Evolutionary conservation across 441 rosid species (phyloP).

Genomic region (Omphalea diandra): DNA sequence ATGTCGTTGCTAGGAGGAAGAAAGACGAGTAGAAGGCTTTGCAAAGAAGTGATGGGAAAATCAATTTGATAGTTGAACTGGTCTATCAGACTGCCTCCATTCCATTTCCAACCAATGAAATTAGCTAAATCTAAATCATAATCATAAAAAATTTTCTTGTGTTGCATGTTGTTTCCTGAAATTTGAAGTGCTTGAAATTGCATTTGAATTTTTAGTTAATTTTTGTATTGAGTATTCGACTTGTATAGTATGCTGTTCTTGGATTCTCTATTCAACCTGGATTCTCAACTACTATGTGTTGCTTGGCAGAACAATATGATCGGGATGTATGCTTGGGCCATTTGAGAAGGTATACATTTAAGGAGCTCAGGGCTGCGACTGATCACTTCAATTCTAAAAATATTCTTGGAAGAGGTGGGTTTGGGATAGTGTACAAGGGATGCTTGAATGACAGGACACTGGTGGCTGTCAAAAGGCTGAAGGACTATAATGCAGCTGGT

Average conservation of each 20-base stretch:
- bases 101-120: neutral
- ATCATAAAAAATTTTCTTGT: neutral
- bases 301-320: constrained; percentile 77
- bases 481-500: constrained; percentile 77
- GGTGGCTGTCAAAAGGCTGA: constrained; percentile 95
- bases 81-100: neutral
- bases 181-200: neutral
- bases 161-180: neutral
- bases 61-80: neutral
- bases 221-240: neutral
- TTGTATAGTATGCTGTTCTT: neutral
- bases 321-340: constrained; percentile 84
- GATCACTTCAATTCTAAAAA: constrained; percentile 81
- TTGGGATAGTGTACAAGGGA: constrained; percentile 93
- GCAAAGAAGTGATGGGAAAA: neutral
- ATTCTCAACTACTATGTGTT: constrained; percentile 17
- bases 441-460: constrained; percentile 63
- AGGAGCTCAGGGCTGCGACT: constrained; percentile 90
- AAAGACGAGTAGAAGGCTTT: neutral
- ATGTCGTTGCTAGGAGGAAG: neutral
- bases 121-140: neutral
- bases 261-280: neutral
- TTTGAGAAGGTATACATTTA: constrained; percentile 75
- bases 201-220: neutral
- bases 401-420: constrained; percentile 89